Percentiles rank a stretch among this genome's conserved stretches.
phyloP scores from a whole-genome alignment of 768 basidiomycete genomes.

The Agaricus subrufescens region DNA sequence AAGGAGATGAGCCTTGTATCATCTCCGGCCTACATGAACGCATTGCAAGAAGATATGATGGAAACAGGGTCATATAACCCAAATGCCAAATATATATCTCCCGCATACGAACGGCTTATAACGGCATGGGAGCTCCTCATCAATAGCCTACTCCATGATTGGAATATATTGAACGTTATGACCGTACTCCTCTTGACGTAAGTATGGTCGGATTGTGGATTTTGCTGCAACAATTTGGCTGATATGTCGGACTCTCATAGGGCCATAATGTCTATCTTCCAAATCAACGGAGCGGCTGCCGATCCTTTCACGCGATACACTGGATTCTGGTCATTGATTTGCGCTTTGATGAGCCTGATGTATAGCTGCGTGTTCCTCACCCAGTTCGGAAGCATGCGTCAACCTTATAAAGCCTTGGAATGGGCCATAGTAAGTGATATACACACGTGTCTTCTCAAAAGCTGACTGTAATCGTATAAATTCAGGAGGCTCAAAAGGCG shows the following conservation, averaged over 20 bases:
- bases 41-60: background rate
- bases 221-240: background rate
- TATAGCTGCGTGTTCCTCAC: constrained; percentile 10
- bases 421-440: constrained; percentile 46
- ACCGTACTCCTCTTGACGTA: constrained; percentile 22
- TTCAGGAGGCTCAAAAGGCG: constrained; percentile 44
- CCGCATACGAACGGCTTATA: constrained; percentile 16
- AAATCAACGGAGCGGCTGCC: constrained; percentile 30
- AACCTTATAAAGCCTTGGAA: constrained; percentile 51
- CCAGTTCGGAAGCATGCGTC: constrained; percentile 7
- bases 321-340: constrained; percentile 46
- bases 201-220: background rate
- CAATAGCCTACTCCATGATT: constrained; percentile 22
- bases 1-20: constrained; percentile 33
- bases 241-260: constrained; percentile 10
- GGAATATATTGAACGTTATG: constrained; percentile 26
- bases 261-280: constrained; percentile 26
- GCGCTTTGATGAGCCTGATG: constrained; percentile 8
- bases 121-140: constrained; percentile 23
- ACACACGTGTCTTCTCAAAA: background rate
- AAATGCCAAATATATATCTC: constrained; percentile 11
- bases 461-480: background rate
- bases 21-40: constrained; percentile 11
- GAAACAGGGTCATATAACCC: constrained; percentile 3
- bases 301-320: constrained; percentile 51